Evolutionary conservation across 2,329 filamentous ascomycete species (phyloP).

Genomic region (Alternaria panax): DNA sequence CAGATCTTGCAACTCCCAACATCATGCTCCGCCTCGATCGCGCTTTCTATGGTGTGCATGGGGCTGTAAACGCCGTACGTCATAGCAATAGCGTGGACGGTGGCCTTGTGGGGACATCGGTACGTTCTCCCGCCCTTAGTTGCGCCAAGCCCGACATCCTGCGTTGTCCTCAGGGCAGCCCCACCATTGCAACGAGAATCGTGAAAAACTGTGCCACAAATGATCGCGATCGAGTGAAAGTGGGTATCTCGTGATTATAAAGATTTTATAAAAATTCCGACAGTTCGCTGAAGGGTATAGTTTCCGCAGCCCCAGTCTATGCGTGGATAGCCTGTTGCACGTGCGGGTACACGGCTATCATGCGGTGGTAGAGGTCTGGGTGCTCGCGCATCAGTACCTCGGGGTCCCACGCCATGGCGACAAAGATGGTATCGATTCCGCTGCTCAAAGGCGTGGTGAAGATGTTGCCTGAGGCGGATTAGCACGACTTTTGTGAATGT

Average conservation of each 20-base stretch:
- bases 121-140: slow-evolving; percentile 32
- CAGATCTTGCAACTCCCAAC: slow-evolving; percentile 11
- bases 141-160: slow-evolving; percentile 33
- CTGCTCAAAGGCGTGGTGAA: slow-evolving; percentile 88
- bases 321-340: slow-evolving; percentile 80
- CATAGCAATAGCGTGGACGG: slow-evolving; percentile 33
- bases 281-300: background rate
- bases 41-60: slow-evolving; percentile 12
- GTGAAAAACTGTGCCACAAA: slow-evolving; percentile 13
- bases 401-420: slow-evolving; percentile 73
- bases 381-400: slow-evolving; percentile 82
- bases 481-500: background rate
- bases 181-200: slow-evolving; percentile 19
- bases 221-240: slow-evolving; percentile 18
- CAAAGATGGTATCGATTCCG: slow-evolving; percentile 92
- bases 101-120: slow-evolving; percentile 13
- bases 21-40: slow-evolving; percentile 15
- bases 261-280: background rate
- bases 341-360: slow-evolving; percentile 83
- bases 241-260: slow-evolving; percentile 13
- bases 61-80: slow-evolving; percentile 23
- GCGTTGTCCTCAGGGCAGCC: slow-evolving; percentile 18
- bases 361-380: slow-evolving; percentile 77
- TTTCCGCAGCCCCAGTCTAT: slow-evolving; percentile 2
- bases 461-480: slow-evolving; percentile 64